Base-by-base conservation (phyloP, 345 rosid genomes). In the Kandelia obovata region DNA sequence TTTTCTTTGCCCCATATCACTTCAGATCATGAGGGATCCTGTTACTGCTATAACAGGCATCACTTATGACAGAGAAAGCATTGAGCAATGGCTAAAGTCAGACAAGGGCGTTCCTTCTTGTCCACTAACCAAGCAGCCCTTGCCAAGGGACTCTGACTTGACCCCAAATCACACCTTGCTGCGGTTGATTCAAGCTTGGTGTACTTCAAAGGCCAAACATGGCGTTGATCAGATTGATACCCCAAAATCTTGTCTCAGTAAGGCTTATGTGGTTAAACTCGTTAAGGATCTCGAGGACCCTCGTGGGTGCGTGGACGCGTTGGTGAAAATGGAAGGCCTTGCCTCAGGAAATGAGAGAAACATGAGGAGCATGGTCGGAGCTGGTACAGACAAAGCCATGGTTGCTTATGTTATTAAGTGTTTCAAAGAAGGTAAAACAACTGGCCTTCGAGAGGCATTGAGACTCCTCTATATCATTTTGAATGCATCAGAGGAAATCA, bases 11-110 rank as follows among this genome's bases (percentile, higher is more conserved):
- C 92, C 88, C 31, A 85, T 87, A 28, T 87, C 92, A 4, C 80
- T 87, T 0, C 84, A 87, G 28, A 78, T 85, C 80, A 82, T 87
- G 84, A 80, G 64, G 64, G 89, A 85, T 64, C 89, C 92, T 4
- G 92, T 87, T n/a, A 87, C 88, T 5, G 75, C 87, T 21, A 53
- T 81, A 30, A 81, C 89, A 4, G 88, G 92, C 37, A 87, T 87
- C 65, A 83, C 89, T 10, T 87, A 87, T 66, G 88, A 87, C 25
- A 77, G 88, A 0, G 80, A 82, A 34, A 83, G 86, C 86, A 85
- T 85, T 57, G 92, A 87, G 67, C 51, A 75, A 5, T 87, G 92
- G 92, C 27, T 87, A 25, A 67, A 58, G 53, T 75, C 71, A 5
- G 66, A 72, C 32, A 76, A 39, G 30, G 30, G 63, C 21, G 62